Percentiles rank a stretch among this genome's conserved stretches.
These are phyloP conservation scores for Ceratonia siliqua DNA, from an alignment of 306 rosid genomes.

Conservation along the genomic window DNA sequence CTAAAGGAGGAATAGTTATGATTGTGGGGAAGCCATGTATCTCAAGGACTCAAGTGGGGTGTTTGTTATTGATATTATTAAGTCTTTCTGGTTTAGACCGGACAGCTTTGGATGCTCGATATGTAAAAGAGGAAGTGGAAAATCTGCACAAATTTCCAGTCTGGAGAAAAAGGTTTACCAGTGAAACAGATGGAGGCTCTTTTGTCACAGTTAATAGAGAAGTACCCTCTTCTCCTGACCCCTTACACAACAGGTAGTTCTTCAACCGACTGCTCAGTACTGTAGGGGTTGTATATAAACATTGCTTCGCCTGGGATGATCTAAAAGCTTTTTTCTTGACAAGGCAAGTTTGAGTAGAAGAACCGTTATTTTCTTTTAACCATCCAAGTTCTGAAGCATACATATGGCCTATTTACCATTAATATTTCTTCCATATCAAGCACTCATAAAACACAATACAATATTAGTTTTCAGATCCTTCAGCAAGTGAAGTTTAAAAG, in stretches of 20 bases:
- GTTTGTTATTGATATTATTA: conserved; percentile 44
- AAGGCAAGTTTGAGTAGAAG: conserved; percentile 11
- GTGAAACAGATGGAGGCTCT: conserved; percentile 36
- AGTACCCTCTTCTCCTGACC: conserved; percentile 84
- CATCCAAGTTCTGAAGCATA: neutral
- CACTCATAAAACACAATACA: neutral
- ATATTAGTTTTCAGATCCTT: neutral
- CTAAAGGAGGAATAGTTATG: neutral
- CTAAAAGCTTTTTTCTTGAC: neutral
- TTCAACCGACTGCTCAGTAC: neutral
- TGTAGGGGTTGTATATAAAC: neutral
- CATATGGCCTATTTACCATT: neutral
- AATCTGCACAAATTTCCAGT: conserved; percentile 33
- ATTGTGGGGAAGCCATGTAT: conserved; percentile 41
- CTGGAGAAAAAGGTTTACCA: conserved; percentile 30
- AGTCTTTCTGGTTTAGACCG: conserved; percentile 41
- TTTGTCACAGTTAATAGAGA: conserved; percentile 48
- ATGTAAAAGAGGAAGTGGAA: conserved; percentile 33
- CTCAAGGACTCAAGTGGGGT: conserved; percentile 45
- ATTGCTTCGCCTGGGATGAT: neutral
- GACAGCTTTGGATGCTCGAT: conserved; percentile 48
- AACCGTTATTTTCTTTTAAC: neutral
- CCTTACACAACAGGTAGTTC: conserved; percentile 76
- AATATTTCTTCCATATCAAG: neutral
- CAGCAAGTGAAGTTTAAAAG: neutral